Conservation (phyloP, 345 rosid species). For the Brassica carinata region DNA sequence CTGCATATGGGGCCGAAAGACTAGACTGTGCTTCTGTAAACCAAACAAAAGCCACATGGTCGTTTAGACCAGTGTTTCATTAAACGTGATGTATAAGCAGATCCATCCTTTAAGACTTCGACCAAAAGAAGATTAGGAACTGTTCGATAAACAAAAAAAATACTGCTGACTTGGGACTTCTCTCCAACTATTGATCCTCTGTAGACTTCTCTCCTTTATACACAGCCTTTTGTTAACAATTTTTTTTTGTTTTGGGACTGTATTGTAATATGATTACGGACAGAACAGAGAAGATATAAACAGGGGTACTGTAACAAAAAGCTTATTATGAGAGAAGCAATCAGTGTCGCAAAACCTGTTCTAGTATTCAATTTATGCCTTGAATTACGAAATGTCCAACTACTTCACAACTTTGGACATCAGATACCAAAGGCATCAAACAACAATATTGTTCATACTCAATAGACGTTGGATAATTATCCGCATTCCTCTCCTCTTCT, state of each 20-base stretch:
- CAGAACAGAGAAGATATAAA: conserved; percentile 36
- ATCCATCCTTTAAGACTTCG: too few relatives aligned
- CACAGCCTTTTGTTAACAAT: too few relatives aligned
- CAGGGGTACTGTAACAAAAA: conserved; percentile 72
- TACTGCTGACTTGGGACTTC: too few relatives aligned
- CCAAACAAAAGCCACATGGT: neutral
- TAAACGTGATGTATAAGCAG: too few relatives aligned
- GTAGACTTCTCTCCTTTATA: too few relatives aligned
- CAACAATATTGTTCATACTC: conserved; percentile 50
- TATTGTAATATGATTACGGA: too few relatives aligned
- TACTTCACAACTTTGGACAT: conserved; percentile 52
- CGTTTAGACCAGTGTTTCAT: too few relatives aligned
- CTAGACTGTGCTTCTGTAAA: neutral
- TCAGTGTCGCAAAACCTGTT: conserved; percentile 77
- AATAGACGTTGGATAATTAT: conserved; percentile 62
- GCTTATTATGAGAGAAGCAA: conserved; percentile 49
- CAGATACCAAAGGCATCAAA: conserved; percentile 71
- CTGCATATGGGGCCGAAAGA: too few relatives aligned
- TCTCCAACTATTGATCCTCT: too few relatives aligned
- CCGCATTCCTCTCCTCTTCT: conserved; percentile 52
- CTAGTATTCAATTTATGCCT: conserved; percentile 53
- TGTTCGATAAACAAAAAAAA: too few relatives aligned
- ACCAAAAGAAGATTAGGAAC: too few relatives aligned
- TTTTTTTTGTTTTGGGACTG: too few relatives aligned
- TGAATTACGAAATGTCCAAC: conserved; percentile 64